Evolutionary conservation across 805 yeast genomes (phyloP).

Genomic region (Cyberlindnera lachancei): DNA sequence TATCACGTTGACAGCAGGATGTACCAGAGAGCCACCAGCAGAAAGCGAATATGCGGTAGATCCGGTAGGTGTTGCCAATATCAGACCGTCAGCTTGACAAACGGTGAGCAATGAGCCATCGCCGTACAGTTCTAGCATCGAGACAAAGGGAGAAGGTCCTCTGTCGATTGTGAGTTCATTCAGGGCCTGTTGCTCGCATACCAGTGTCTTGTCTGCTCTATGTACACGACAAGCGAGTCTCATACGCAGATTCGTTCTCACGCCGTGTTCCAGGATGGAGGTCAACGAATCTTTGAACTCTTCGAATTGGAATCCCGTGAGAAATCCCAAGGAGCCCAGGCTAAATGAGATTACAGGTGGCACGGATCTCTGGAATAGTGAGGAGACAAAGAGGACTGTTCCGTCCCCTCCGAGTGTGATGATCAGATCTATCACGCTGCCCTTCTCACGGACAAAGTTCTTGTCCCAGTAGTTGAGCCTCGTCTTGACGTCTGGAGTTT

Average conservation of each 20-base stretch:
- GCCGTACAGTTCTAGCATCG: conserved; percentile 84
- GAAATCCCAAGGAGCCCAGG: conserved; percentile 86
- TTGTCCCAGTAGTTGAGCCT: conserved; percentile 65
- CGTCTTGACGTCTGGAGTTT: conserved; percentile 35
- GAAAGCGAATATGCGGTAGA: conserved; percentile 93
- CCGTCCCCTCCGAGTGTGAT: conserved; percentile 97
- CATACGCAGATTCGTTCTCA: conserved; percentile 75
- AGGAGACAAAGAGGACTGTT: conserved; percentile 83
- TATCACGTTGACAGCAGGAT: conserved; percentile 89
- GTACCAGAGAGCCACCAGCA: conserved; percentile 93
- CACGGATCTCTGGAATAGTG: conserved; percentile 73
- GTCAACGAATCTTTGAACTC: conserved; percentile 55
- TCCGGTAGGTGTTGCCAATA: conserved; percentile 92
- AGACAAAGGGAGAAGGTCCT: conserved; percentile 90
- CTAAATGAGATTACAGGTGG: conserved; percentile 91
- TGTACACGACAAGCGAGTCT: conserved; percentile 77
- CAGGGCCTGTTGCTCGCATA: conserved; percentile 66
- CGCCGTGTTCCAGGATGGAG: conserved; percentile 59
- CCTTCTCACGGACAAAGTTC: conserved; percentile 36
- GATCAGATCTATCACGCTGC: conserved; percentile 60
- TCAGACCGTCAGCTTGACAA: conserved; percentile 91
- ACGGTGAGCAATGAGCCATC: conserved; percentile 79
- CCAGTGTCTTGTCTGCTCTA: conserved; percentile 28
- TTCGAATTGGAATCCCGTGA: conserved; percentile 79
- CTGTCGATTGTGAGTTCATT: conserved; percentile 89